Evolutionary conservation across 1,139 yeast species (phyloP), one percentile per base, ranked within the genome.

Genomic region (Candida buenavistaensis): DNA sequence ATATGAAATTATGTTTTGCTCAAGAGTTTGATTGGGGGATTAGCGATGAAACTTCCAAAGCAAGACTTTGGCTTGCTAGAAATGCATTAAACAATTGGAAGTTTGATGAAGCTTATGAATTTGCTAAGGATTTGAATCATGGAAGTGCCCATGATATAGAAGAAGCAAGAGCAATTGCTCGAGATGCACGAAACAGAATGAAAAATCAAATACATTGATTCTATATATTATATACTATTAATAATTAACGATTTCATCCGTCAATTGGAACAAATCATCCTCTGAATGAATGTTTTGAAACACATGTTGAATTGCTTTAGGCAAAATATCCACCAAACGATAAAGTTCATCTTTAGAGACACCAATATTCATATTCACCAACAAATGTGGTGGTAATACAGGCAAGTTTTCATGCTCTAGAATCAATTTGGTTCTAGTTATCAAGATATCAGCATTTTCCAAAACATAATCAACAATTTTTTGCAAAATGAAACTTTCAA

Each of bases 81-180:
- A 65, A 73, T 49, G 92, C 89, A 26, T 60, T 82, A 44, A 68
- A 68, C 13, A 62, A 62, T 32, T 66, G 73, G 13, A 75, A 79
- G 41, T 89, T 75, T 64, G 78, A 76, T 29, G 74, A 69, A 38
- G 96, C 97, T 0, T 81, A 82, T 45, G 78, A 74, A 33, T 77
- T 84, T 50, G 94, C 96, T 0, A 75, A 77, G 39, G 87, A 81
- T 39, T 71, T 89, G 45, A 80, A 81, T 15, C 81, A 81, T 41
- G 94, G 94, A 19, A 76, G 85, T 24, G 83, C 92, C 7, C 87
- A 82, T 42, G 96, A 87, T 50, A 77, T 88, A 23, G 96, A 88
- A 52, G 97, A 89, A 52, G 97, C 96, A 0, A 64, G 96, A 33
- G 74, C 84, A 0, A 82, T 90, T 31, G 87, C 92, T 0, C 69